A percentile compares a stretch with the other conserved stretches of the same genome.
Evolutionary conservation across 2,329 filamentous ascomycete species (phyloP).

Genomic region (Pseudopithomyces maydicus): DNA sequence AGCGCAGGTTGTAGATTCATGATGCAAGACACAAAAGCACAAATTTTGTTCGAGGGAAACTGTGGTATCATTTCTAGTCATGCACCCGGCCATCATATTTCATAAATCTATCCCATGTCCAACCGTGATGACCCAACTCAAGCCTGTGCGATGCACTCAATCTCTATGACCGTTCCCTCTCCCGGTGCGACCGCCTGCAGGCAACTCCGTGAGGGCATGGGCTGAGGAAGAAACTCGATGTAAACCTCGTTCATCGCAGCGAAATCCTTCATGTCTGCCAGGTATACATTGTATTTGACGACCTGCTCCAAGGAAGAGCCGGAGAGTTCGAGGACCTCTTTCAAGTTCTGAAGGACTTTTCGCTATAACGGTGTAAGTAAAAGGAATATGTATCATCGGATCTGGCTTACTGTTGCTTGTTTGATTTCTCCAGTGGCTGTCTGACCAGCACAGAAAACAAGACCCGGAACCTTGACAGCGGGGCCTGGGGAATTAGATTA

Average conservation of each 20-base stretch:
- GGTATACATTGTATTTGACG: conserved; percentile 39
- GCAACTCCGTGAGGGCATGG: conserved; percentile 25
- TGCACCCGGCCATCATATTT: too few relatives aligned
- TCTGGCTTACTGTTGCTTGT: conserved; percentile 22
- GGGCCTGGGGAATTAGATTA: conserved; percentile 10
- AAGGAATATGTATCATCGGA: not conserved
- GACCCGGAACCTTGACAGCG: conserved; percentile 26
- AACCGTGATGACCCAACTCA: conserved; percentile 3
- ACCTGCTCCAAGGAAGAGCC: conserved; percentile 34
- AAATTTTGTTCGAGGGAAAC: too few relatives aligned
- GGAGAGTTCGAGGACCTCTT: conserved; percentile 29
- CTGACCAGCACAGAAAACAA: conserved; percentile 30
- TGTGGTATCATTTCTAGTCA: too few relatives aligned
- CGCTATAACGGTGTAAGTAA: conserved; percentile 10
- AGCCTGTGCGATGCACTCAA: conserved; percentile 32
- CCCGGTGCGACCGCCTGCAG: conserved; percentile 26
- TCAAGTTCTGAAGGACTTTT: conserved; percentile 26
- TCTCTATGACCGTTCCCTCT: conserved; percentile 30
- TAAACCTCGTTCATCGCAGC: conserved; percentile 38
- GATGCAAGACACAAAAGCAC: too few relatives aligned
- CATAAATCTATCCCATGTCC: not conserved
- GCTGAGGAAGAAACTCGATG: conserved; percentile 30
- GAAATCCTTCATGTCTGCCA: conserved; percentile 36
- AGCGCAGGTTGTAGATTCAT: too few relatives aligned
- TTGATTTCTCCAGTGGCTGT: conserved; percentile 32